These are phyloP conservation scores for Saprolegnia parasitica DNA, from an alignment of 352 stramenopile genomes.

Conservation along the genomic window DNA sequence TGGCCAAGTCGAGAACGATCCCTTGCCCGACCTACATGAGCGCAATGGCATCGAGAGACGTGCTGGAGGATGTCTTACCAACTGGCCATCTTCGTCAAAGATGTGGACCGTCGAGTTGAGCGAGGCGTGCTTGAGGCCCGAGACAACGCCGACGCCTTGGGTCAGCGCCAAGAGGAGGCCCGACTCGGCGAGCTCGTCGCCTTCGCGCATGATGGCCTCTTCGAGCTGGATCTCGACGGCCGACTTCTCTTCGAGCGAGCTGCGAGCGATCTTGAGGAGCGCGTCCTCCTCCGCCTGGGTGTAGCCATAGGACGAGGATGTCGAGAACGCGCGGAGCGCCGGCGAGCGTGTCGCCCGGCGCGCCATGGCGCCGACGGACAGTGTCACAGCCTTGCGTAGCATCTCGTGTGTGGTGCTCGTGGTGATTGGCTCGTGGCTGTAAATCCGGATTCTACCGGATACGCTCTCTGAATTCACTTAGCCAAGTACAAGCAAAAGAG, in stretches of 20 bases:
- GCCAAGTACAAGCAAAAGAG: neutral
- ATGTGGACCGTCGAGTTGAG: conserved; percentile 66
- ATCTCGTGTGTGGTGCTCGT: conserved; percentile 1
- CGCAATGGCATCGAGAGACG: neutral
- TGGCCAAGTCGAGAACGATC: conserved; percentile 55
- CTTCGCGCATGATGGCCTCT: conserved; percentile 22
- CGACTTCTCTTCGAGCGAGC: conserved; percentile 14
- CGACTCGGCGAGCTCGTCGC: conserved; percentile 38
- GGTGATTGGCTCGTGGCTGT: neutral
- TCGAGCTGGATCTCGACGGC: conserved; percentile 20
- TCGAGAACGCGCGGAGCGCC: neutral
- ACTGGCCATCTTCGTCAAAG: conserved; percentile 28
- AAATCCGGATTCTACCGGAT: neutral
- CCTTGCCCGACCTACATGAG: conserved; percentile 37
- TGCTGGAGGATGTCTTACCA: conserved; percentile 22
- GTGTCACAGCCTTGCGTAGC: neutral
- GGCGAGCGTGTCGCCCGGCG: too few species aligned
- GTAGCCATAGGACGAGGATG: conserved; percentile 16
- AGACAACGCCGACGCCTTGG: conserved; percentile 67
- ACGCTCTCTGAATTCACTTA: neutral
- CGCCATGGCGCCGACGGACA: neutral
- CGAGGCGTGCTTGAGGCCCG: conserved; percentile 60
- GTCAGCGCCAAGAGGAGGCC: conserved; percentile 64
- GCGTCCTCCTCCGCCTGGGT: neutral
- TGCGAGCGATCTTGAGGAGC: conserved; percentile 4